These are phyloP conservation scores for Rugonectria rugulosa DNA, from an alignment of 2,329 filamentous ascomycete genomes.

Conservation along the genomic window DNA sequence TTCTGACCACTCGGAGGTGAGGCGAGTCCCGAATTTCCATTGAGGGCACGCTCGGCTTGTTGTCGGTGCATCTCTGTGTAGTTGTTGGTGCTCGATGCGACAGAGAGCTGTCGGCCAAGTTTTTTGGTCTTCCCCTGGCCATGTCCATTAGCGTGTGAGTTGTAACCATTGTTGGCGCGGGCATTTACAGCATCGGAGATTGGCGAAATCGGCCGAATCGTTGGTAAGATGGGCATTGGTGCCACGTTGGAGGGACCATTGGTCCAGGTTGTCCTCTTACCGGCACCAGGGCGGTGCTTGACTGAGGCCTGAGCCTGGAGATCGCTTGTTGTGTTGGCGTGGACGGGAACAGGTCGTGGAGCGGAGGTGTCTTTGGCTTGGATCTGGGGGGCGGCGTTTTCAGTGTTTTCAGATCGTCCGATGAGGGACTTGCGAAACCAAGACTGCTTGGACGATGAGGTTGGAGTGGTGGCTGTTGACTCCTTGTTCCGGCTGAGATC, in stretches of 20 bases:
- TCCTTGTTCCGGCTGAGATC: slow-evolving; percentile 79
- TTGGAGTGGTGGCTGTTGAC: slow-evolving; percentile 57
- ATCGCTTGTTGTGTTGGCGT: slow-evolving; percentile 51
- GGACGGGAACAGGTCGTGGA: slow-evolving; percentile 55
- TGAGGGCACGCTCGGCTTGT: slow-evolving; percentile 89
- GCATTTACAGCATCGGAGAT: slow-evolving; percentile 92
- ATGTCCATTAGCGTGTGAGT: slow-evolving; percentile 47
- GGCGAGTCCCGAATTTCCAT: slow-evolving; percentile 77
- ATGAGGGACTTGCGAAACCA: slow-evolving; percentile 98
- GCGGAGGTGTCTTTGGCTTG: slow-evolving; percentile 56
- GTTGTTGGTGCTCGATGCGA: slow-evolving; percentile 91
- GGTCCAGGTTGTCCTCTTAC: slow-evolving; percentile 93
- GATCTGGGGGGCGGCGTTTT: slow-evolving; percentile 60
- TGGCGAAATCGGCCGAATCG: slow-evolving; percentile 94
- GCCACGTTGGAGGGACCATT: slow-evolving; percentile 81
- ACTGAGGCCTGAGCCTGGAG: slow-evolving; percentile 33
- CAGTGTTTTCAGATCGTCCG: slow-evolving; percentile 74
- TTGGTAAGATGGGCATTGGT: slow-evolving; percentile 95
- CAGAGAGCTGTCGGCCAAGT: slow-evolving; percentile 91
- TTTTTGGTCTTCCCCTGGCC: slow-evolving; percentile 82
- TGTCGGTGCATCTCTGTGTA: slow-evolving; percentile 89
- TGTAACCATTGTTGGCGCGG: slow-evolving; percentile 76
- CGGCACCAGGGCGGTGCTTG: slow-evolving; percentile 56
- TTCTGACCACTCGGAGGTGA: slow-evolving; percentile 84
- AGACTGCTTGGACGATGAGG: slow-evolving; percentile 82